These are phyloP conservation scores for Filobasidium wieringae DNA, from an alignment of 768 basidiomycete genomes.

Conservation along the genomic window DNA sequence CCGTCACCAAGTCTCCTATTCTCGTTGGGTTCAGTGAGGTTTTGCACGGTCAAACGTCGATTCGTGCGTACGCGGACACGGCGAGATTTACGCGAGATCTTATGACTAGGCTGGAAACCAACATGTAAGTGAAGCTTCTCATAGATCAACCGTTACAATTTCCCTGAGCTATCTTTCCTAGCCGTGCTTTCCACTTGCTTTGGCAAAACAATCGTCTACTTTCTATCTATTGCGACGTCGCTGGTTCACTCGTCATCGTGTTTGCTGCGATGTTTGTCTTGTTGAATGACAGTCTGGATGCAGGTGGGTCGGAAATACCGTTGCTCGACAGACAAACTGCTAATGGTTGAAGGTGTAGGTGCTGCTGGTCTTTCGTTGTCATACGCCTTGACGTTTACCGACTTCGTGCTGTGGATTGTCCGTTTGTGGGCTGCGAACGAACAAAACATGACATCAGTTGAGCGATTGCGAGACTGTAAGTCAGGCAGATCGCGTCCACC, in stretches of 20 bases:
- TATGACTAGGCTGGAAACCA: conserved; percentile 38
- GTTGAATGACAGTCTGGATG: conserved; percentile 30
- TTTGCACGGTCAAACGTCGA: conserved; percentile 39
- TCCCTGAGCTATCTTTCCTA: background rate
- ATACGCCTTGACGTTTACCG: conserved; percentile 37
- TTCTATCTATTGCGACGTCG: conserved; percentile 35
- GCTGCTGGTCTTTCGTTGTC: conserved; percentile 32
- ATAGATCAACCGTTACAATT: background rate
- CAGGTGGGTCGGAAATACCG: conserved; percentile 21
- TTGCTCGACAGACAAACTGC: background rate
- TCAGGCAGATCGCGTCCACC: background rate
- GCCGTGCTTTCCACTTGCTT: conserved; percentile 40
- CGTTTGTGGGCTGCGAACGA: conserved; percentile 36
- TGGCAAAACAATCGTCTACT: conserved; percentile 39
- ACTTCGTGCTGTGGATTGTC: conserved; percentile 42
- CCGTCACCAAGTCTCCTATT: conserved; percentile 33
- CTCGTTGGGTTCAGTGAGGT: conserved; percentile 40
- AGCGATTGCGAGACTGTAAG: conserved; percentile 40
- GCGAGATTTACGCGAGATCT: conserved; percentile 39
- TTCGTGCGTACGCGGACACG: conserved; percentile 41
- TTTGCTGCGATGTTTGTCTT: conserved; percentile 38
- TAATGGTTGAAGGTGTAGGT: background rate
- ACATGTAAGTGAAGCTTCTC: conserved; percentile 26
- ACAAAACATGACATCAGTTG: conserved; percentile 39
- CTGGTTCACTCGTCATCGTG: conserved; percentile 38